Evolutionary conservation across 805 yeast species (phyloP).

Genomic region (Kockiozyma suomiensis): DNA sequence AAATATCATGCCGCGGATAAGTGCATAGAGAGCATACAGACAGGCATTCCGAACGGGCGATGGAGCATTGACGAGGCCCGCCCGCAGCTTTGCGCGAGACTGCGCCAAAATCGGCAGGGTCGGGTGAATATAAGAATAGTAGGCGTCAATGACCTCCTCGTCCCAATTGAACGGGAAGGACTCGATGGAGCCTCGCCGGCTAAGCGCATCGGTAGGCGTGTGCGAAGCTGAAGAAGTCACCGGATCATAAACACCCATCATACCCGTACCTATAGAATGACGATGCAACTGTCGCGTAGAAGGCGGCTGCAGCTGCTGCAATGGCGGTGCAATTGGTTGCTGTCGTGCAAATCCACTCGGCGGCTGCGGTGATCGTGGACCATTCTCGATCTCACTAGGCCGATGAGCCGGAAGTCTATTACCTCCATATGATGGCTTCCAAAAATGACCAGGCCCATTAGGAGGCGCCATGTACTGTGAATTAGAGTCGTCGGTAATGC

Average conservation of each 20-base stretch:
- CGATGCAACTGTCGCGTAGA: conserved; percentile 5
- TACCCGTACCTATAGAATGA: conserved; percentile 21
- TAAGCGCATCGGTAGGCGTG: background rate
- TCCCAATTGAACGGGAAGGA: conserved; percentile 28
- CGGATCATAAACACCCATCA: conserved; percentile 13
- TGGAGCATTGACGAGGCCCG: conserved; percentile 38
- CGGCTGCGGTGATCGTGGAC: conserved; percentile 9
- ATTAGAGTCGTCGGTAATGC: background rate
- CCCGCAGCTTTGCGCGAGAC: conserved; percentile 39
- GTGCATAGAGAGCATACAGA: conserved; percentile 34
- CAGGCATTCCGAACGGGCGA: conserved; percentile 38
- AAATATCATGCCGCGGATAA: conserved; percentile 10
- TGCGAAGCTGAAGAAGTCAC: background rate
- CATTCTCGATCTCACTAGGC: background rate
- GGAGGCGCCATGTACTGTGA: conserved; percentile 29
- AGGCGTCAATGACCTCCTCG: conserved; percentile 42
- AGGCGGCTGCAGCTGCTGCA: background rate
- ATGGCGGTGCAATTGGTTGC: background rate
- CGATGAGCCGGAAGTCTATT: conserved; percentile 3
- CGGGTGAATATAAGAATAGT: conserved; percentile 46
- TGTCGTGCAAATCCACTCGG: background rate
- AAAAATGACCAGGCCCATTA: conserved; percentile 25
- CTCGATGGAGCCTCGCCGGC: conserved; percentile 3
- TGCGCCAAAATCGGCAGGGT: conserved; percentile 46
- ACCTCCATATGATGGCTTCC: conserved; percentile 25